A percentile compares a stretch with the other conserved stretches of the same genome.
Conservation (phyloP, 345 rosid genomes). For the Gossypium thurberi region DNA sequence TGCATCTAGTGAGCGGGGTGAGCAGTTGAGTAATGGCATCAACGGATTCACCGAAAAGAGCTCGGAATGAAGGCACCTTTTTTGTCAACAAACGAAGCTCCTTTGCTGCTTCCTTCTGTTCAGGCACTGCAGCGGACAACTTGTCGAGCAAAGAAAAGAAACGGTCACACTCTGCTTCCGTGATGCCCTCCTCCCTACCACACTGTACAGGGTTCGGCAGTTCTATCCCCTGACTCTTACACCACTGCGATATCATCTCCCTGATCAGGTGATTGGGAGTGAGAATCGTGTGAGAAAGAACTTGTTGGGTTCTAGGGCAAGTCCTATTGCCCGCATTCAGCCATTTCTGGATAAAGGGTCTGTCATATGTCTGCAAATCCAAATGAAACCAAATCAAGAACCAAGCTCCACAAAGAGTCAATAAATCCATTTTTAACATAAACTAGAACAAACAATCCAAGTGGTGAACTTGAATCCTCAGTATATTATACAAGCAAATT, state of each 20-base stretch:
- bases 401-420: background rate
- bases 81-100: conserved; percentile 71
- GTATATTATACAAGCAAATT: no score
- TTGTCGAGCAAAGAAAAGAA: conserved; percentile 59
- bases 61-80: conserved; percentile 66
- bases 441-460: background rate
- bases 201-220: conserved; percentile 28
- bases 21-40: conserved; percentile 62
- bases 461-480: background rate
- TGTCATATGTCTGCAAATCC: conserved; percentile 77
- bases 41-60: conserved; percentile 57
- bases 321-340: conserved; percentile 74
- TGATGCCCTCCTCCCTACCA: conserved; percentile 43
- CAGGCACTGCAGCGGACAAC: conserved; percentile 43
- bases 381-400: conserved; percentile 13
- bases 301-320: conserved; percentile 86
- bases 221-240: conserved; percentile 54
- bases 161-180: conserved; percentile 52
- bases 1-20: conserved; percentile 39
- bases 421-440: background rate
- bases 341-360: conserved; percentile 80
- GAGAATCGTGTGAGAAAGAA: conserved; percentile 61
- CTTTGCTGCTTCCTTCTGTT: conserved; percentile 73
- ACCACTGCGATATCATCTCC: conserved; percentile 87
- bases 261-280: conserved; percentile 65